phyloP scores from a whole-genome alignment of 169 alveolate genomes.

The Cryptosporidium andersoni region DNA sequence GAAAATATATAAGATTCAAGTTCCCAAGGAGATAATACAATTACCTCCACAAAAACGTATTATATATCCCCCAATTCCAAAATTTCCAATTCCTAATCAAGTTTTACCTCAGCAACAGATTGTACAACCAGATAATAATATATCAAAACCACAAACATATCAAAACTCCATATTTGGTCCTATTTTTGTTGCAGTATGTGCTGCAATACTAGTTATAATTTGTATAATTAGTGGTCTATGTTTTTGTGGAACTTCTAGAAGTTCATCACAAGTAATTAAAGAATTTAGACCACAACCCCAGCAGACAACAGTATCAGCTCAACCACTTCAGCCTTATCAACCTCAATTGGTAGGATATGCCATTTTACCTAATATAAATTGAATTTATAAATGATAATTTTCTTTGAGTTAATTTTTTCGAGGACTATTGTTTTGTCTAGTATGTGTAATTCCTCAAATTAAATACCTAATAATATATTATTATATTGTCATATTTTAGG shows the following conservation, averaged over 20 bases:
- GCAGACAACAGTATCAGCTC: slow-evolving; percentile 12
- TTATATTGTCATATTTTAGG: too few species aligned
- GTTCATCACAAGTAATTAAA: not conserved
- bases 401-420: too few species aligned
- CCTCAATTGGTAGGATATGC: slow-evolving; percentile 60
- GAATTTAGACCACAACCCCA: not conserved
- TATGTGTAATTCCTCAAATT: too few species aligned
- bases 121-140: not conserved
- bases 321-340: slow-evolving; percentile 3
- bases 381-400: too few species aligned
- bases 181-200: slow-evolving; percentile 23
- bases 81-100: not conserved
- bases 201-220: slow-evolving; percentile 22
- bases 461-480: too few species aligned
- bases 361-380: slow-evolving; percentile 24
- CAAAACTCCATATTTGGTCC: slow-evolving; percentile 47
- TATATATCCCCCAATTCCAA: slow-evolving; percentile 3
- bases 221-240: slow-evolving; percentile 64
- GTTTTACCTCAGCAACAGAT: slow-evolving; percentile 8
- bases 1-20: too few species aligned
- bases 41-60: too few species aligned
- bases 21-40: too few species aligned
- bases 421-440: too few species aligned
- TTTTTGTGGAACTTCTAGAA: slow-evolving; percentile 32
- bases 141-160: not conserved